Base-by-base conservation (phyloP, 2,329 filamentous ascomycete species). In the Xylaria polymorpha region DNA sequence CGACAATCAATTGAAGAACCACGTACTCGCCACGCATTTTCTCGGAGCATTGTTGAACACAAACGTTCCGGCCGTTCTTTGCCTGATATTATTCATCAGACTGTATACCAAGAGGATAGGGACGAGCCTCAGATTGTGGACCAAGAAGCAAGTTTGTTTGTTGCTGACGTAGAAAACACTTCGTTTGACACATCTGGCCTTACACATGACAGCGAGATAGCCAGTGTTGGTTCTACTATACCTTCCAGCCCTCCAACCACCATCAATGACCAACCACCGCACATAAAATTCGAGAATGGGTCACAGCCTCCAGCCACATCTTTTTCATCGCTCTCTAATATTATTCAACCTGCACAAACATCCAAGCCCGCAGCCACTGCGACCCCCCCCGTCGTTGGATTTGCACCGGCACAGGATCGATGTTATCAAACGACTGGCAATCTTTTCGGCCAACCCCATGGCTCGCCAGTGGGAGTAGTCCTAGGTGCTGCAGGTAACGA, bases 1-100 rank as follows among this genome's bases (percentile, higher is more conserved):
- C 81, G 80, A 35, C 79, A 80, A 20, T 74, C 80, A 3, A 77
- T 88, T 10, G 81, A 83, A 18, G 84, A 85, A 64, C 83, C 84
- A 29, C 83, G 85, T 59, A 78, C 88, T 4, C 82, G 82, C 37
- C 88, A 91, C 71, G 80, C 85, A 18, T 88, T 87, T 70, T 91
- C 89, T 1, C 80, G 82, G 12, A 77, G 73, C 6, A 76, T 91
- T 18, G 89, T 91, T 8, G 89, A 91, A 77, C 81, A 81, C 58
- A 91, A 91, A 76, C 86, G 89, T 32, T 84, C 84, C 6, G 78
- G 79, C 12, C 82, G 81, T 56, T 78, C 85, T 12, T 79, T 91
- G 2, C 83, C 87, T 2, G 81, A 86, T 32, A 80, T 89, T 25
- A 88, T 91, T 37, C 86, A 88, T 72, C 79, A 80, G 41, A 90